Percentiles rank a stretch among this genome's conserved stretches.
Conservation (phyloP, 1,284 basidiomycete genomes). For the Trichosporon sp. region DNA sequence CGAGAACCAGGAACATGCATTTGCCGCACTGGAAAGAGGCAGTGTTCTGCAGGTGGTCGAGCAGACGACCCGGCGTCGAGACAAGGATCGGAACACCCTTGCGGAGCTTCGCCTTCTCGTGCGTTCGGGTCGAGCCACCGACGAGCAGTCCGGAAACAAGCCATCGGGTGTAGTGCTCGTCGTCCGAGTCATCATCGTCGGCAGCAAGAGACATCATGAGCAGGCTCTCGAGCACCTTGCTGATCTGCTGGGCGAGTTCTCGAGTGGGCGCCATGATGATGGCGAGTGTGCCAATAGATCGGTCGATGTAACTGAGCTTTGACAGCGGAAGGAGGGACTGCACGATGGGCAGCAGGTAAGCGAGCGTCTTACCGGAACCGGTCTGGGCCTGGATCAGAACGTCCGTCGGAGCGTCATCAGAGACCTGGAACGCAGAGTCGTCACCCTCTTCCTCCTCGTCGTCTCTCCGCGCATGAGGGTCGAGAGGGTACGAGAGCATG, state of each 20-base stretch:
- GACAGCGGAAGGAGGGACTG: slow-evolving; percentile 90
- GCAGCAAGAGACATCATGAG: slow-evolving; percentile 70
- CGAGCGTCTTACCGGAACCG: slow-evolving; percentile 94
- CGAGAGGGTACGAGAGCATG: slow-evolving; percentile 61
- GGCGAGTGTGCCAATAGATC: slow-evolving; percentile 83
- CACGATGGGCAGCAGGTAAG: slow-evolving; percentile 92
- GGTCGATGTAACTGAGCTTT: slow-evolving; percentile 81
- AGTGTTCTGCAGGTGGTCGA: slow-evolving; percentile 80
- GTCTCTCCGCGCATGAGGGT: slow-evolving; percentile 41
- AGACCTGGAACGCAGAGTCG: slow-evolving; percentile 14
- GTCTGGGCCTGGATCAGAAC: slow-evolving; percentile 97
- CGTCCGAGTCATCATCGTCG: slow-evolving; percentile 44
- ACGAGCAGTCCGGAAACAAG: slow-evolving; percentile 89
- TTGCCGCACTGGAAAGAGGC: slow-evolving; percentile 88
- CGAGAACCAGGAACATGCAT: slow-evolving; percentile 92
- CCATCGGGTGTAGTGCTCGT: slow-evolving; percentile 76
- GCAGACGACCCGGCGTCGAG: slow-evolving; percentile 68
- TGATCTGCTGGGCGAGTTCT: slow-evolving; percentile 97
- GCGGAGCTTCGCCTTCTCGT: slow-evolving; percentile 72
- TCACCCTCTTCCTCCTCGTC: slow-evolving; percentile 26
- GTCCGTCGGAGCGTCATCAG: slow-evolving; percentile 62
- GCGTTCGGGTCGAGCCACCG: slow-evolving; percentile 71
- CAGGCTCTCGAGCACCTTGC: slow-evolving; percentile 67
- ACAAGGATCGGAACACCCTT: slow-evolving; percentile 75
- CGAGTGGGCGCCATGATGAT: slow-evolving; percentile 88